Conservation (phyloP, 768 basidiomycete species). For the Exidia glandulosa region DNA sequence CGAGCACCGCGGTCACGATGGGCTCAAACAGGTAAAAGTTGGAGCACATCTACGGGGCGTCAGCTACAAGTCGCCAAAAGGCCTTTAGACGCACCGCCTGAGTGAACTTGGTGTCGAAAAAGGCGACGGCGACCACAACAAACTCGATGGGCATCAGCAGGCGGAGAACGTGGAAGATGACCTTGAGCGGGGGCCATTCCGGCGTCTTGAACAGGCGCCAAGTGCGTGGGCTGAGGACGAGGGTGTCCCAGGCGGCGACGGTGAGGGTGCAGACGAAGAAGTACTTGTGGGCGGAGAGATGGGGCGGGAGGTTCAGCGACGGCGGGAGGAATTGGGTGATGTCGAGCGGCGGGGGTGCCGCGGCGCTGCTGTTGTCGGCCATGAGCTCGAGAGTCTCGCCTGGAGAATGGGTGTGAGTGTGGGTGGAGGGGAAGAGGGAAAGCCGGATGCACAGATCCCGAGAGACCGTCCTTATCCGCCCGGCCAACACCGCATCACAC, state of each 20-base stretch:
- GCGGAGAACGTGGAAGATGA: constrained; percentile 63
- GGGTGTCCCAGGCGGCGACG: constrained; percentile 81
- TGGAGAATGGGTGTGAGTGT: not conserved
- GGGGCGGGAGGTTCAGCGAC: constrained; percentile 64
- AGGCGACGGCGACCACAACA: constrained; percentile 66
- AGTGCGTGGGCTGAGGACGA: constrained; percentile 70
- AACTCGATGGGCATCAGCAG: constrained; percentile 75
- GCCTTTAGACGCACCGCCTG: too few relatives aligned
- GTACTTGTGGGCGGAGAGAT: constrained; percentile 78
- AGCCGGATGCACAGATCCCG: not conserved
- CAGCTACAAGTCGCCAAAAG: too few relatives aligned
- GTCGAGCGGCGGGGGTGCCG: constrained; percentile 3
- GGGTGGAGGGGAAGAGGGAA: not conserved
- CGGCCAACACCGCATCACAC: too few relatives aligned
- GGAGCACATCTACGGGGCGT: constrained; percentile 44
- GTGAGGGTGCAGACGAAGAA: constrained; percentile 85
- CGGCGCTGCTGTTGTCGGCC: not conserved
- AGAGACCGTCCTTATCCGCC: too few relatives aligned
- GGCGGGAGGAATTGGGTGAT: constrained; percentile 34
- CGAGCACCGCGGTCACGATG: constrained; percentile 70
- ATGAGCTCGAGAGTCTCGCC: not conserved
- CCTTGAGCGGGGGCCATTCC: constrained; percentile 69
- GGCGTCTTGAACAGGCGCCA: constrained; percentile 55
- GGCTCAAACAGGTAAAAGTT: constrained; percentile 79
- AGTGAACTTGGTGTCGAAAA: constrained; percentile 67